Conservation (phyloP, 768 basidiomycete species). For the Lactarius akahatsu region DNA sequence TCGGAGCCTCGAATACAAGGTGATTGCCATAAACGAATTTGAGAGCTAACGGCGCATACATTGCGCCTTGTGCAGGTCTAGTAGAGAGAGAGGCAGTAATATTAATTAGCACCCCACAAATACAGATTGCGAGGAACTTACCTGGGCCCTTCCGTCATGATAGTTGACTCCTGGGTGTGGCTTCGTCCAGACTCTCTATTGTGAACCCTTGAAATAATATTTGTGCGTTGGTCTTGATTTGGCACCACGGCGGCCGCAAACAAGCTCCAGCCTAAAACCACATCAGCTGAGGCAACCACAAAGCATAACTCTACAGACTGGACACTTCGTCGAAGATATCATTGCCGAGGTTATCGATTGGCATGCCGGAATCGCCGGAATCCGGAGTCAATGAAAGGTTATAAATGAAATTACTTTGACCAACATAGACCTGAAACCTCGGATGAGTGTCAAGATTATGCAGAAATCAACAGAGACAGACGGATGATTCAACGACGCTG, state of each 20-base stretch:
- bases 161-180: too few species aligned
- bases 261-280: slow-evolving; percentile 10
- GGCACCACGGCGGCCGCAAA: slow-evolving; percentile 18
- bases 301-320: background rate
- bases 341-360: slow-evolving; percentile 6
- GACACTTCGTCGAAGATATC: too few species aligned
- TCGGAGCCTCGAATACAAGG: background rate
- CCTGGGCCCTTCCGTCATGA: background rate
- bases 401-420: slow-evolving; percentile 14
- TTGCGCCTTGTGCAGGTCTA: background rate
- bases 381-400: background rate
- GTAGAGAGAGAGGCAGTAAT: background rate
- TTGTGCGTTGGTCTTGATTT: background rate
- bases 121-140: background rate
- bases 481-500: slow-evolving; percentile 43
- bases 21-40: background rate
- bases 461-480: slow-evolving; percentile 6
- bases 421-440: slow-evolving; percentile 14
- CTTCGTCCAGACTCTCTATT: background rate
- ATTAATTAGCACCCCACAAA: background rate
- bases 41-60: background rate
- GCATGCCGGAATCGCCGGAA: slow-evolving; percentile 14
- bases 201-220: slow-evolving; percentile 16
- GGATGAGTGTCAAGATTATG: background rate
- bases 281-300: background rate